Evolutionary conservation across 768 basidiomycete species (phyloP), one percentile per base, ranked within the genome.

Genomic region (Cyclocybe aegerita): DNA sequence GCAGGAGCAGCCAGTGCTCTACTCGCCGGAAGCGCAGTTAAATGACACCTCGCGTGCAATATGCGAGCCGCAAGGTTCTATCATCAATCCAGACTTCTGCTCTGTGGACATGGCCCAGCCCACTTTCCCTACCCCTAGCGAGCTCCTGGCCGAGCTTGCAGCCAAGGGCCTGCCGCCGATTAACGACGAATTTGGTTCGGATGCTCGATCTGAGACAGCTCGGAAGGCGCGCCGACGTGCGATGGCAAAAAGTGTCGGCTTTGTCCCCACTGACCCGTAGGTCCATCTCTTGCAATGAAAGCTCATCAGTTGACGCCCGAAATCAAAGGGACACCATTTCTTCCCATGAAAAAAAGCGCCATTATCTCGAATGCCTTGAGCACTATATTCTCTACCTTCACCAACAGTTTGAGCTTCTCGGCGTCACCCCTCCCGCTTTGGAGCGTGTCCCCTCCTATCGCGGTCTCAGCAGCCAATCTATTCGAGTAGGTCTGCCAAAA

Each of bases 261-360:
- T 86, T 53, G 58, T 69, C 0, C 78, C 78, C 5, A 84, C 82
- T 12, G 85, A 86, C 60, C 83, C 82, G 85, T 85, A 57, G 49
- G 82, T 71, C 0, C 37, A 8, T 39, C 39, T 23, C 39, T 23
- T 6, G 14, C 37, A 42, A 17, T 53, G 36, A 11, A 10, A n/a
- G 40, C 44, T 32, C 36, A 49, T 31, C 33, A 47, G 53, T 35
- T 50, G 45, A 38, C 49, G 8, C 9, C 33, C 49, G 29, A 32
- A 32, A 39, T 33, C 10, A 12, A 51, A 86, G 85, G 1, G 87
- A 88, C 44, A 75, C 75, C n/a, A 88, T 90, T 48, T 84, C 87
- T 2, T 87, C 86, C 5, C 87, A 90, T 58, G 87, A 89, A 59
- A 88, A 88, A 60, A 88, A 88, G 58, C 70, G 87, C 2, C 77